phyloP scores from a whole-genome alignment of 805 yeast genomes.

The Candida ortonii region DNA sequence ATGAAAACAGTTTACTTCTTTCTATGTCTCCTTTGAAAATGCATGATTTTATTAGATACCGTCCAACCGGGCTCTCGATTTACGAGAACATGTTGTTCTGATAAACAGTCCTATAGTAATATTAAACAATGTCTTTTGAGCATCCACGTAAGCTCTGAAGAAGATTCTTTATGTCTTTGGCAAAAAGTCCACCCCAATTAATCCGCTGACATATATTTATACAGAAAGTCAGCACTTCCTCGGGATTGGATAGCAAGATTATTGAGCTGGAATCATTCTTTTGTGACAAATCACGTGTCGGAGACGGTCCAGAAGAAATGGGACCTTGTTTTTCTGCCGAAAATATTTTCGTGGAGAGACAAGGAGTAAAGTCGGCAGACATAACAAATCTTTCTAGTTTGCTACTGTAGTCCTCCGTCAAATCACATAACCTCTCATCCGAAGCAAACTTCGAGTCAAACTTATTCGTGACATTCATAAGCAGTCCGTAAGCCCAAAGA shows the following conservation, averaged over 20 bases:
- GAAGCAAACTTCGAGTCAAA: conserved; percentile 2
- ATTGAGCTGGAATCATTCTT: not conserved
- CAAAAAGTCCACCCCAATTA: conserved; percentile 5
- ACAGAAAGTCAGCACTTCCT: conserved; percentile 2
- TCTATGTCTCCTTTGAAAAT: too few species aligned
- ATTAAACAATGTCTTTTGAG: not conserved
- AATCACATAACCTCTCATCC: conserved; percentile 4
- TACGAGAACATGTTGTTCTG: too few species aligned
- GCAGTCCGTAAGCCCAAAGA: conserved; percentile 11
- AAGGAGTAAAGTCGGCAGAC: conserved; percentile 5
- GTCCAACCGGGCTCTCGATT: too few species aligned
- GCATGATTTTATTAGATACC: too few species aligned
- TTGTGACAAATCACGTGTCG: not conserved
- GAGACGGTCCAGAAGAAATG: not conserved
- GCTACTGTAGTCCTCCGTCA: conserved; percentile 5
- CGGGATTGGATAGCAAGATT: conserved; percentile 3
- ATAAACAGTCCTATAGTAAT: too few species aligned
- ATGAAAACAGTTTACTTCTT: too few species aligned
- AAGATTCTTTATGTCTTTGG: conserved; percentile 4
- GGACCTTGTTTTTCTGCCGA: not conserved
- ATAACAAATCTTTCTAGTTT: conserved; percentile 4
- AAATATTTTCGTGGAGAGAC: conserved; percentile 1
- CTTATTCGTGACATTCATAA: conserved; percentile 8
- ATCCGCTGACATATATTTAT: conserved; percentile 1
- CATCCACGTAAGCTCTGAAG: conserved; percentile 3